Percentiles rank a stretch among this genome's conserved stretches.
Evolutionary conservation across 306 rosid species (phyloP).

Genomic region (Biancaea sappan): DNA sequence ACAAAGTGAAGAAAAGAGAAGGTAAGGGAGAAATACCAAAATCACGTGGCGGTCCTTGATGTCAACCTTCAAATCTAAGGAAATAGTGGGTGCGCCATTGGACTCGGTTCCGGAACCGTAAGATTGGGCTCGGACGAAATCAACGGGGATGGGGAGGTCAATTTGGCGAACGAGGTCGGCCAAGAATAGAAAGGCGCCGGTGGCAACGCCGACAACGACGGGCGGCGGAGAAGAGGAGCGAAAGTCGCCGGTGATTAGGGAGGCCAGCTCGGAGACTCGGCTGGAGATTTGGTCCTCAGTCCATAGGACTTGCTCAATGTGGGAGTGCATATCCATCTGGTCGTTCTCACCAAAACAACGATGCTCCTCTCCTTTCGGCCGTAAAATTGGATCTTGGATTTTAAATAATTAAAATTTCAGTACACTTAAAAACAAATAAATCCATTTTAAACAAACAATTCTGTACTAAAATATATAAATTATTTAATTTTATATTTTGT

Average conservation of each 20-base stretch:
- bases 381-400: too few relatives aligned
- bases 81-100: slow-evolving; percentile 61
- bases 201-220: slow-evolving; percentile 76
- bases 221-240: slow-evolving; percentile 42
- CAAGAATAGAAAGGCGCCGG: slow-evolving; percentile 79
- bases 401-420: too few relatives aligned
- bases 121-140: slow-evolving; percentile 71
- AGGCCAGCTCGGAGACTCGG: slow-evolving; percentile 72
- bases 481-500: too few relatives aligned
- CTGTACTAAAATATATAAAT: too few relatives aligned
- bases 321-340: slow-evolving; percentile 50
- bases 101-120: slow-evolving; percentile 74
- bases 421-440: too few relatives aligned
- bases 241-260: slow-evolving; percentile 54
- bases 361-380: background rate
- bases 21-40: slow-evolving; percentile 49
- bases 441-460: too few relatives aligned
- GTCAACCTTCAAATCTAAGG: slow-evolving; percentile 66
- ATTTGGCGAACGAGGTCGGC: slow-evolving; percentile 83
- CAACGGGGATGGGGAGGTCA: slow-evolving; percentile 60
- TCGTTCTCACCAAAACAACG: background rate
- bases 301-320: slow-evolving; percentile 68
- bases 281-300: slow-evolving; percentile 60
- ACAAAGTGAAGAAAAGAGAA: background rate
- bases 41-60: slow-evolving; percentile 66